Conservation (phyloP, 2,329 filamentous ascomycete genomes). For the Elsinoe fawcettii region DNA sequence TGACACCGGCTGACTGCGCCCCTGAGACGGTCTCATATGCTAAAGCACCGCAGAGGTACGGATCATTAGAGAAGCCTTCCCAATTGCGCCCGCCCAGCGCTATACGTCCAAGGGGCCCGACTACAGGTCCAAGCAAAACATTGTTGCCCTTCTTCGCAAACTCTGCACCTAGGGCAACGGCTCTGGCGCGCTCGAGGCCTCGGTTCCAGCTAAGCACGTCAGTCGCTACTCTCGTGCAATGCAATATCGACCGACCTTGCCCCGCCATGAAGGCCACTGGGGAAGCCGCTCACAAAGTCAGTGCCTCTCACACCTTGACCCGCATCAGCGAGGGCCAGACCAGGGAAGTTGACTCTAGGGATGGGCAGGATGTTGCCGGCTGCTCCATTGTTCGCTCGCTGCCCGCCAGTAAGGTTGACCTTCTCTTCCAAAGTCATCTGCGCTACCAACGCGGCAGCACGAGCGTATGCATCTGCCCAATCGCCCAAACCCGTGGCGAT, state of each 20-base stretch:
- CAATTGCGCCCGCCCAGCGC: constrained; percentile 37
- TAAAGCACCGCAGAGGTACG: constrained; percentile 39
- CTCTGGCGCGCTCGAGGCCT: constrained; percentile 39
- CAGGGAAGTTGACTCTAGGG: constrained; percentile 32
- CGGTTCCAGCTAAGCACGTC: constrained; percentile 46
- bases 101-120: constrained; percentile 37
- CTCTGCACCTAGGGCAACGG: constrained; percentile 48
- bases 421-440: no score
- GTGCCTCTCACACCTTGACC: constrained; percentile 36
- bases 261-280: constrained; percentile 46
- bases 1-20: constrained; percentile 36
- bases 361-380: constrained; percentile 26
- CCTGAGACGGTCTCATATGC: constrained; percentile 34
- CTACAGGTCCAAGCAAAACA: constrained; percentile 37
- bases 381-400: no score
- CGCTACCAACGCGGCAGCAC: constrained; percentile 71
- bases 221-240: constrained; percentile 32
- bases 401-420: no score
- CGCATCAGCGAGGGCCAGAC: constrained; percentile 27
- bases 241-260: constrained; percentile 49
- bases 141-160: constrained; percentile 40
- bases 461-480: constrained; percentile 68
- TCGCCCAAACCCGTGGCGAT: constrained; percentile 41
- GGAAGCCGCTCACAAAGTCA: constrained; percentile 36
- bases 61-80: constrained; percentile 36